phyloP scores from a whole-genome alignment of 106 monocot species.

The Gastrodia elata region DNA sequence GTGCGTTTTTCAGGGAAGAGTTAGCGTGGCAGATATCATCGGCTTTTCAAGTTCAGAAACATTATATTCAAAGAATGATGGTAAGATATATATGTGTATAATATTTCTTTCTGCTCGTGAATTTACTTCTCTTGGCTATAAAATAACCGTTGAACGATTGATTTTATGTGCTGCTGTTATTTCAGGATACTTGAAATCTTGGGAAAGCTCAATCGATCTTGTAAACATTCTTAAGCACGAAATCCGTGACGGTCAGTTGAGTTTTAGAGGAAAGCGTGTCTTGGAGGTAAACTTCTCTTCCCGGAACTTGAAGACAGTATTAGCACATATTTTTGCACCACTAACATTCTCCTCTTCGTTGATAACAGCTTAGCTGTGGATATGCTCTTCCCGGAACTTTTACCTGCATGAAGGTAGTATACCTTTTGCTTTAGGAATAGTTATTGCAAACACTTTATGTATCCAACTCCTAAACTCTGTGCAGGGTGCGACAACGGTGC shows the following conservation, averaged over 20 bases:
- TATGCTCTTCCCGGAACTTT: constrained; percentile 82
- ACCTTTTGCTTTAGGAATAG: neutral
- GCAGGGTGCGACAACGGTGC: constrained; percentile 83
- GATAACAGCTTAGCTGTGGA: constrained; percentile 72
- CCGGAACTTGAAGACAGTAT: neutral
- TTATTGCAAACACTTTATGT: neutral
- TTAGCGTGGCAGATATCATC: constrained; percentile 77
- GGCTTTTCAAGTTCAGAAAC: constrained; percentile 55
- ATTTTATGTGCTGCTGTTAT: constrained; percentile 2
- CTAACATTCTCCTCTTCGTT: neutral
- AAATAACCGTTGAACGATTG: neutral
- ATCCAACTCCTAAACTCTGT: neutral
- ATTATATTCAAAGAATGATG: constrained; percentile 49
- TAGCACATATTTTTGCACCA: too few species aligned
- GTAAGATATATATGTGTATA: constrained; percentile 20
- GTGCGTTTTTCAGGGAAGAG: constrained; percentile 48
- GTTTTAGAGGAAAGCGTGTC: constrained; percentile 79
- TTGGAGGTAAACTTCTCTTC: constrained; percentile 53
- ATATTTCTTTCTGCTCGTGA: neutral
- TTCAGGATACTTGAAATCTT: constrained; percentile 65
- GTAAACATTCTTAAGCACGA: constrained; percentile 81
- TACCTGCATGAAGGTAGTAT: constrained; percentile 79
- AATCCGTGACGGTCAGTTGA: constrained; percentile 90
- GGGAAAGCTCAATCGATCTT: constrained; percentile 82
- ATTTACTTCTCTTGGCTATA: neutral